A percentile compares a stretch with the other conserved stretches of the same genome.
Evolutionary conservation across 2,329 filamentous ascomycete genomes (phyloP).

Genomic region (Colletotrichum nymphaeae): DNA sequence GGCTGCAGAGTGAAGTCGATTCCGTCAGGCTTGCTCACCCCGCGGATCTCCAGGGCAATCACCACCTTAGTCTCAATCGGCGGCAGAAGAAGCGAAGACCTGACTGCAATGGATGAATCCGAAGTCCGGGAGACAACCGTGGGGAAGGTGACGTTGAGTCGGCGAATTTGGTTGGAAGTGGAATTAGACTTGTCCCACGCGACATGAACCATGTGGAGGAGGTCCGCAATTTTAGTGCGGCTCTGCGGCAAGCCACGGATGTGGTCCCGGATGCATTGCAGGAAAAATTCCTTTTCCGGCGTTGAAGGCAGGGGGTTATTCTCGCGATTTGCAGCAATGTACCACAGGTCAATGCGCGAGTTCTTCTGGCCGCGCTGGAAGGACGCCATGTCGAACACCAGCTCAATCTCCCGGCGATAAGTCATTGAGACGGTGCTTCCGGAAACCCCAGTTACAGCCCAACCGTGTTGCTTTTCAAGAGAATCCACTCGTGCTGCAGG

Average conservation of each 20-base stretch:
- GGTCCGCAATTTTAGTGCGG: slow-evolving; percentile 64
- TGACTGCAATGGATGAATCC: slow-evolving; percentile 74
- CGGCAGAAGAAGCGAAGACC: slow-evolving; percentile 70
- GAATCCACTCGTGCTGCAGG: slow-evolving; percentile 69
- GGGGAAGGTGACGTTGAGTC: slow-evolving; percentile 72
- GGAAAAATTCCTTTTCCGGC: slow-evolving; percentile 79
- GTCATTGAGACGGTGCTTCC: slow-evolving; percentile 77
- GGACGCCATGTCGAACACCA: slow-evolving; percentile 75
- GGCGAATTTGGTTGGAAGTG: slow-evolving; percentile 69
- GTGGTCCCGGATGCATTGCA: slow-evolving; percentile 77
- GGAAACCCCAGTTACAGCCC: slow-evolving; percentile 75
- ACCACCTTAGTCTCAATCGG: slow-evolving; percentile 77
- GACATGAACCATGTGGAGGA: slow-evolving; percentile 69
- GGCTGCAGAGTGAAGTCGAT: slow-evolving; percentile 66
- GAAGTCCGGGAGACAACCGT: slow-evolving; percentile 72
- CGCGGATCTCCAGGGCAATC: slow-evolving; percentile 66
- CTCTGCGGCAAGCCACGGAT: slow-evolving; percentile 71
- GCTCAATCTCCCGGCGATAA: slow-evolving; percentile 77
- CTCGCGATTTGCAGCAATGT: slow-evolving; percentile 70
- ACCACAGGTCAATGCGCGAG: slow-evolving; percentile 75
- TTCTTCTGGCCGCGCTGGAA: slow-evolving; percentile 63
- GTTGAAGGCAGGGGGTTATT: slow-evolving; percentile 66
- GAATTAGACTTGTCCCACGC: slow-evolving; percentile 75
- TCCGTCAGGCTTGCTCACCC: slow-evolving; percentile 57
- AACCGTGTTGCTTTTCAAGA: slow-evolving; percentile 75